These are phyloP conservation scores for Oropetium thomaeum DNA, from an alignment of 176 grass and related monocot genomes.

Conservation along the genomic window DNA sequence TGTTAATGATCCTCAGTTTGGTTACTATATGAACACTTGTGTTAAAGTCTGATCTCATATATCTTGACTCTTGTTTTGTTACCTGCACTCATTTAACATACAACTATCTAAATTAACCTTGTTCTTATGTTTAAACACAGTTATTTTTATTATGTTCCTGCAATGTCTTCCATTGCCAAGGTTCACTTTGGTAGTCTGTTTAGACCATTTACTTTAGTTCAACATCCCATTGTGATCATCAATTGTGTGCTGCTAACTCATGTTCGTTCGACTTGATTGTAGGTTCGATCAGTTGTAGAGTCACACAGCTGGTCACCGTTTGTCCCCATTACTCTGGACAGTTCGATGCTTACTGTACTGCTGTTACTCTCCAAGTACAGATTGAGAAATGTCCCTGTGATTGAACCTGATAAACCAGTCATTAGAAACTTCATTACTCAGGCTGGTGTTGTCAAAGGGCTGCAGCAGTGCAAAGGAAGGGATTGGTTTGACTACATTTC, in stretches of 20 bases:
- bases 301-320: constrained; percentile 70
- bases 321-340: constrained; percentile 66
- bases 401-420: constrained; percentile 57
- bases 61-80: background rate
- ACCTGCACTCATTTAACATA: background rate
- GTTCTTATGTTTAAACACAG: background rate
- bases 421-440: constrained; percentile 98
- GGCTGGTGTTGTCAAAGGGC: constrained; percentile 70
- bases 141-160: background rate
- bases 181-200: constrained; percentile 13
- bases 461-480: constrained; percentile 83
- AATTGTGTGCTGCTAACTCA: constrained; percentile 20
- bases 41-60: background rate
- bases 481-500: constrained; percentile 98
- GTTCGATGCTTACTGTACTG: constrained; percentile 78
- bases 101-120: background rate
- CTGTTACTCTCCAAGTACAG: constrained; percentile 93
- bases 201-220: background rate
- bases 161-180: background rate
- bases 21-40: background rate
- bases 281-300: constrained; percentile 77
- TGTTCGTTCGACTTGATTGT: constrained; percentile 10
- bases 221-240: background rate
- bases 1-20: background rate
- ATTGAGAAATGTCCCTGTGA: constrained; percentile 86